Evolutionary conservation across 2,329 filamentous ascomycete genomes (phyloP).

Genomic region (Cladosporium halotolerans): DNA sequence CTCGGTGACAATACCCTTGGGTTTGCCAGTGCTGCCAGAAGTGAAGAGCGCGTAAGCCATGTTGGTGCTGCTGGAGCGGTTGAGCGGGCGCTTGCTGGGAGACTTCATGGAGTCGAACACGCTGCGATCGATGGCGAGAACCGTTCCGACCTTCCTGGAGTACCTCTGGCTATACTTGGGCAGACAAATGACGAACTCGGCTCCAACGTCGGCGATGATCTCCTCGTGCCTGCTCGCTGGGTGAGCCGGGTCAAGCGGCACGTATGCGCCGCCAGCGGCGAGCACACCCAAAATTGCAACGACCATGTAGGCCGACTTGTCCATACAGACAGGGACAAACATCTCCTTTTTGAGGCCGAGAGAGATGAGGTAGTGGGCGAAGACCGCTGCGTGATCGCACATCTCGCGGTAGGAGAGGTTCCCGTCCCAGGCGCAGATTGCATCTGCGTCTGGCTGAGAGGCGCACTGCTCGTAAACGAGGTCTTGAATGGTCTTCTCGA

Average conservation of each 20-base stretch:
- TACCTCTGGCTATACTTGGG: constrained; percentile 6
- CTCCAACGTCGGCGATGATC: constrained; percentile 7
- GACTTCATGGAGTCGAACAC: constrained; percentile 12
- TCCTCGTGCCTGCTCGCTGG: constrained; percentile 7
- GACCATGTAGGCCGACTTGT: constrained; percentile 30
- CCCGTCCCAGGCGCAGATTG: constrained; percentile 15
- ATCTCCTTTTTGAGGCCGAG: constrained; percentile 4
- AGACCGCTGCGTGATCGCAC: constrained; percentile 3
- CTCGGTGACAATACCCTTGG: constrained; percentile 12
- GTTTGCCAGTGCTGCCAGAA: constrained; percentile 15
- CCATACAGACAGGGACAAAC: constrained; percentile 8
- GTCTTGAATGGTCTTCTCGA: constrained; percentile 9
- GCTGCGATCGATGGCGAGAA: constrained; percentile 13
- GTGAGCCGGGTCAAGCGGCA: constrained; percentile 14
- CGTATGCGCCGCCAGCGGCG: constrained; percentile 30
- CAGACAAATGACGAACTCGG: constrained; percentile 3
- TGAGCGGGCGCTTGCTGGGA: constrained; percentile 7
- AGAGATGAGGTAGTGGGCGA: constrained; percentile 5
- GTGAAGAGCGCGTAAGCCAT: constrained; percentile 16
- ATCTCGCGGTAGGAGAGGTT: constrained; percentile 11
- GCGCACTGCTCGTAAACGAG: constrained; percentile 5
- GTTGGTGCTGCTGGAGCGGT: constrained; percentile 11
- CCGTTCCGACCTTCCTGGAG: background rate
- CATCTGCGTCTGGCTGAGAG: constrained; percentile 49
- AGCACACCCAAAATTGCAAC: constrained; percentile 35